Base-by-base conservation (phyloP, 2,329 filamentous ascomycete genomes). In the Stachybotrys elegans region DNA sequence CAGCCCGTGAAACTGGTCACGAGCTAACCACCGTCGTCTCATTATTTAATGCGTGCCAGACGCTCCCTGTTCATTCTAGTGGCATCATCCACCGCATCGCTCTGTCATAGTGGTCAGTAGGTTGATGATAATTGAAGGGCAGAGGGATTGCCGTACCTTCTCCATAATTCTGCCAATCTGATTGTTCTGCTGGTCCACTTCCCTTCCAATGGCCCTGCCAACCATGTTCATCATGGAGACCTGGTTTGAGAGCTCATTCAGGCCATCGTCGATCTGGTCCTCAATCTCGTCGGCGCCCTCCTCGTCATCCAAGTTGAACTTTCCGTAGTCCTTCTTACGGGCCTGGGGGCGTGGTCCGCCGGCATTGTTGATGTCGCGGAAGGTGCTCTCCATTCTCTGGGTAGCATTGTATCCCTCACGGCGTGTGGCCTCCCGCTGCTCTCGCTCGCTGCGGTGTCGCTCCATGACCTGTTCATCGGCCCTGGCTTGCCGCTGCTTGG, bases 1-100 rank as follows among this genome's bases (percentile, higher is more conserved):
- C n/a, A n/a, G n/a, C n/a, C n/a, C n/a, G n/a, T n/a, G n/a, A n/a
- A n/a, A n/a, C n/a, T n/a, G n/a, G n/a, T n/a, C n/a, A n/a, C n/a
- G n/a, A n/a, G n/a, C n/a, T n/a, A n/a, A n/a, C n/a, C 25, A 29
- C 14, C 25, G 9, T 9, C 22, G 20, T 21, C 34, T 8, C 17
- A 43, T 52, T 60, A 71, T 45, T 60, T 69, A 46, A 84, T 82
- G 40, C 83, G 76, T 56, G 85, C 81, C 62, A 90, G 62, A 54
- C 81, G 78, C 56, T 84, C 81, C 51, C 85, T 76, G 71, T 91
- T 91, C 77, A 88, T 81, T 46, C 81, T 81, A 56, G 92, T 87
- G 59, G 86, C 79, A 53, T 92, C 86, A 63, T 90, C 86, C 53
- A 95, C 87, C 55, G 75, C 78, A 62, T 95, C 89, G 67, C 84